These are phyloP conservation scores for Jamesozyma lodderae DNA, from an alignment of 805 yeast species.

Conservation along the genomic window DNA sequence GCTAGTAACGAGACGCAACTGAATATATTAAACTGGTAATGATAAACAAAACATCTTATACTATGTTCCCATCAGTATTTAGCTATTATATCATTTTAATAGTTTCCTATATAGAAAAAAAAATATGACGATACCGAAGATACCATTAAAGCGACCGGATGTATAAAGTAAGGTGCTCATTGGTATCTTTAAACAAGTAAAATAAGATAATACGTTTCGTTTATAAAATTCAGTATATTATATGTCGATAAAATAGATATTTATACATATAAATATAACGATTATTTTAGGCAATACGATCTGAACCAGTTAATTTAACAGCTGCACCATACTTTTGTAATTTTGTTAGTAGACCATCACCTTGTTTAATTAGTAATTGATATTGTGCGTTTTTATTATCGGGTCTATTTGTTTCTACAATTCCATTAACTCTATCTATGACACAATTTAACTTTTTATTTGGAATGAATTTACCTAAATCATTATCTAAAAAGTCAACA, in stretches of 20 bases:
- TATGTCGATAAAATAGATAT: neutral
- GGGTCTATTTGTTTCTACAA: conserved; percentile 91
- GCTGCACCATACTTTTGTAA: conserved; percentile 96
- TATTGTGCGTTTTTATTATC: conserved; percentile 94
- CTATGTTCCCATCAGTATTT: too few species aligned
- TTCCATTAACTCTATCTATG: conserved; percentile 90
- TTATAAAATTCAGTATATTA: too few species aligned
- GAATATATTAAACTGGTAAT: too few species aligned
- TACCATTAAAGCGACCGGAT: too few species aligned
- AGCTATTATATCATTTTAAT: too few species aligned
- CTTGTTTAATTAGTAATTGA: conserved; percentile 78
- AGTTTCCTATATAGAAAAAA: too few species aligned
- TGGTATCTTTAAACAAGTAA: too few species aligned
- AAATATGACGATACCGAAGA: too few species aligned
- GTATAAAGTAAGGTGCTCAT: too few species aligned
- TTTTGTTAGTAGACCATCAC: conserved; percentile 86
- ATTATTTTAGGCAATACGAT: too few species aligned
- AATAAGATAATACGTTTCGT: neutral
- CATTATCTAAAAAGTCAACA: conserved; percentile 76
- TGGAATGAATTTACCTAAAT: conserved; percentile 83
- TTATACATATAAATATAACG: neutral
- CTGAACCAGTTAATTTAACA: conserved; percentile 89
- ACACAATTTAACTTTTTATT: conserved; percentile 91
- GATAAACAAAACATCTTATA: too few species aligned
- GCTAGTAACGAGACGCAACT: too few species aligned